Base-by-base conservation (phyloP, 306 rosid species). In the Fagus sylvatica region DNA sequence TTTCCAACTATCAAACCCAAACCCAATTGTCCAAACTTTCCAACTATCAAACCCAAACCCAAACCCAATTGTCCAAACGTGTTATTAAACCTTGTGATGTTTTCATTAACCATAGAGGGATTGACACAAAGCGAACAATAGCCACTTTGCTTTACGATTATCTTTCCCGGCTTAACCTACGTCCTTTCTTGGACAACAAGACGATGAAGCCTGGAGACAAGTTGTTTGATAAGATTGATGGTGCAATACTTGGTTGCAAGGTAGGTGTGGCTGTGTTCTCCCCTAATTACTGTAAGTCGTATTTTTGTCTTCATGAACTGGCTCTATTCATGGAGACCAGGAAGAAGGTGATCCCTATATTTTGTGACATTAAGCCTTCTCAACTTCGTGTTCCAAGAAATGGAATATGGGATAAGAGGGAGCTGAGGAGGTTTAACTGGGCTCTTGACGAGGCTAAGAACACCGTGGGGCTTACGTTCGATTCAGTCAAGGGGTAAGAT, bases 141-240 rank as follows among this genome's bases (percentile, higher is more conserved):
- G 93, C 91, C 1, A 84, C 91, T 3, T 43, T 89, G 79, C 87
- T 95, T 0, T 95, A 95, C 32, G 93, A 95, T 59, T 84, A 89
- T 67, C 85, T 95, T 39, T 42, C 75, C 5, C 57, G 85, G 7
- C 10, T 80, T 6, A 86, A 88, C 2, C 56, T 87, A 3, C 67
- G 80, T 5, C 90, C 98, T 4, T 95, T 95, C 75, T 68, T 95
- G 76, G 98, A 95, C 64, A 88, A 85, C 87, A 95, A 81, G 74
- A 91, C 80, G 51, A 87, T 95, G 98, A 92, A 84, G 74, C 98
- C 98, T 0, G 98, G 99, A 8, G 99, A 95, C 74, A 95, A 90
- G 43, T 79, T 95, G 61, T 95, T 92, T 5, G 97, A 91, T 1
- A 88, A 95, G 67, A 91, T 95, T 5, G 89, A 95, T 5, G 36